Evolutionary conservation across 345 rosid species (phyloP).

Genomic region (Melaleuca alternifolia): DNA sequence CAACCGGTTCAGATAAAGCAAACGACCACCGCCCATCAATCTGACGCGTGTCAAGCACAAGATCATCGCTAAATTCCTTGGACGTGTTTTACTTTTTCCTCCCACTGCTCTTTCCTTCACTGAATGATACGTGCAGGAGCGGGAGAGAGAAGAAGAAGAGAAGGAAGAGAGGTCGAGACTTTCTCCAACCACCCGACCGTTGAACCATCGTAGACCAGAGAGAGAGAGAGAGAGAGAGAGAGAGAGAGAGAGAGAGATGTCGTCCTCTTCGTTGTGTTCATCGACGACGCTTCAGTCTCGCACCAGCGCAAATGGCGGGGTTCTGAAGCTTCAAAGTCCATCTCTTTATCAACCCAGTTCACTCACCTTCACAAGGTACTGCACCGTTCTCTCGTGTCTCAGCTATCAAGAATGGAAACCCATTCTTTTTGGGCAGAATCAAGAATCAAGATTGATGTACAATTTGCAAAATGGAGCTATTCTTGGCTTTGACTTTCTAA

Average conservation of each 20-base stretch:
- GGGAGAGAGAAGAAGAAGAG: neutral
- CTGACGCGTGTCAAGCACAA: neutral
- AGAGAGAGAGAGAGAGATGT: conserved; percentile 3
- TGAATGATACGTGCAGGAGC: neutral
- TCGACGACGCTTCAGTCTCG: conserved; percentile 17
- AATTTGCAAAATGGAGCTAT: neutral
- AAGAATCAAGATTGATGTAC: neutral
- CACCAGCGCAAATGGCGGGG: conserved; percentile 32
- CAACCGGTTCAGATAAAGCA: neutral
- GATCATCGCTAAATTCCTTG: neutral
- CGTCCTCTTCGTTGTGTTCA: conserved; percentile 42
- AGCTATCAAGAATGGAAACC: neutral
- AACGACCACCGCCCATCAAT: neutral
- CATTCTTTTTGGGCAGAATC: neutral
- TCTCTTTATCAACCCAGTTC: conserved; percentile 24
- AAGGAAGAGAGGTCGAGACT: neutral
- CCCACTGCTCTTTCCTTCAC: neutral
- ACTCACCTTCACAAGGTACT: conserved; percentile 28
- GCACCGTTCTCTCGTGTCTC: neutral
- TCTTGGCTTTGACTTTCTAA: neutral
- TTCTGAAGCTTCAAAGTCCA: conserved; percentile 25
- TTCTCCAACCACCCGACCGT: neutral
- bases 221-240: neutral
- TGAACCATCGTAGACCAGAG: neutral
- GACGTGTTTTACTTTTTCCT: neutral